Evolutionary conservation across 768 basidiomycete genomes (phyloP).

Genomic region (Termitomyces sp.): DNA sequence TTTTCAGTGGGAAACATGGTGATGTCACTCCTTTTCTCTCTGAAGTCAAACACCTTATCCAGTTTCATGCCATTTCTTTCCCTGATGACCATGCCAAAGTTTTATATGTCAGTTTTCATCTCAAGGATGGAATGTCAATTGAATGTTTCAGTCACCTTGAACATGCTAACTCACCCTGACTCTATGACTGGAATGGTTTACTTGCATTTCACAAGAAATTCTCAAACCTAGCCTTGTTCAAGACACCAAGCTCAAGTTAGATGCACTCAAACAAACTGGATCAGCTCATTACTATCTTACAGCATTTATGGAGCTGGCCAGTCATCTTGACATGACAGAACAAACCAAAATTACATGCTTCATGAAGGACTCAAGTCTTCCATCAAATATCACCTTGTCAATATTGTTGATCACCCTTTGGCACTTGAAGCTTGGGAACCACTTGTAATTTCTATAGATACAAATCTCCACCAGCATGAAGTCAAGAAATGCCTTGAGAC

Average conservation of each 20-base stretch:
- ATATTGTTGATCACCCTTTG: conserved; percentile 13
- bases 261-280: conserved; percentile 9
- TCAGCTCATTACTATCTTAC: not conserved
- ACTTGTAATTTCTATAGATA: conserved; percentile 17
- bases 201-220: not conserved
- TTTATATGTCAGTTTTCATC: not conserved
- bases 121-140: not conserved
- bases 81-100: not conserved
- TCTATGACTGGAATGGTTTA: not conserved
- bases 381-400: conserved; percentile 21
- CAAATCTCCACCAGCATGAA: not conserved
- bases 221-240: not conserved
- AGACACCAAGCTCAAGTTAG: not conserved
- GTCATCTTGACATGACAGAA: too few relatives aligned
- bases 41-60: not conserved
- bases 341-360: not conserved
- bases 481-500: conserved; percentile 11
- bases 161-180: not conserved
- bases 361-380: not conserved
- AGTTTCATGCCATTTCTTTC: not conserved
- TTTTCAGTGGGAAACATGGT: not conserved
- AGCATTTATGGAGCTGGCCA: too few relatives aligned
- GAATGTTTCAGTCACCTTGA: not conserved
- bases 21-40: not conserved
- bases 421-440: conserved; percentile 19